Base-by-base conservation (phyloP, 441 rosid species). In the Erysimum cheiri region DNA sequence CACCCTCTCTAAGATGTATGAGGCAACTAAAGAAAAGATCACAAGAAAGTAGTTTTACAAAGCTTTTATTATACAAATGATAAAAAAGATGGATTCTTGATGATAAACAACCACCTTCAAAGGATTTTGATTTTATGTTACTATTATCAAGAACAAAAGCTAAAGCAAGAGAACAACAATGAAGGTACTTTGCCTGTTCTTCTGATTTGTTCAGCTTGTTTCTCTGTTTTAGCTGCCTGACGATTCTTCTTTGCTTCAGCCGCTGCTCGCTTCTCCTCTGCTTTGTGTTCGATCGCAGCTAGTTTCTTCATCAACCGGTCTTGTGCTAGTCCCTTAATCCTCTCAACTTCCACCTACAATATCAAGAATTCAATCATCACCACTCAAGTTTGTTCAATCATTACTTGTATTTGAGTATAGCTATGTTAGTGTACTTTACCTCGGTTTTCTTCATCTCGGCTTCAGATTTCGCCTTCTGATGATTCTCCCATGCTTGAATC, bases 401-500 rank as follows among this genome's bases (percentile, higher is more conserved):
- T 55, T 14, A 70, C 41, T 26, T 33, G 32, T 19, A 59, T 3
- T 28, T 12, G 10, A 39, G 73, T 60, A 19, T 19, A 62, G 46
- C 37, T 55, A 24, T 15, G 56, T 41, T 41, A 31, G 19, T 36
- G 24, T 24, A 3, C 50, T 64, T 32, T 78, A 85, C 94, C 91
- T 88, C 92, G 3, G 83, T 81, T 77, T 81, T 88, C 83, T 81
- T 88, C 85, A 88, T 81, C 69, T 85, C 90, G 5, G 92, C 88
- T 80, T 88, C 90, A 48, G 80, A 80, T 84, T 84, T 85, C 11
- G 90, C 92, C 68, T 87, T 81, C 52, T 85, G 85, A 72, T 88
- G 95, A 78, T 85, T 88, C 83, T 87, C 95, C 95, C 95, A 88
- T 2, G 85, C 92, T 80, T 87, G 86, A 78, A 88, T 88, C 72